Conservation (phyloP, 2,329 filamentous ascomycete genomes). For the Immersiporthe knoxdaviesiana region DNA sequence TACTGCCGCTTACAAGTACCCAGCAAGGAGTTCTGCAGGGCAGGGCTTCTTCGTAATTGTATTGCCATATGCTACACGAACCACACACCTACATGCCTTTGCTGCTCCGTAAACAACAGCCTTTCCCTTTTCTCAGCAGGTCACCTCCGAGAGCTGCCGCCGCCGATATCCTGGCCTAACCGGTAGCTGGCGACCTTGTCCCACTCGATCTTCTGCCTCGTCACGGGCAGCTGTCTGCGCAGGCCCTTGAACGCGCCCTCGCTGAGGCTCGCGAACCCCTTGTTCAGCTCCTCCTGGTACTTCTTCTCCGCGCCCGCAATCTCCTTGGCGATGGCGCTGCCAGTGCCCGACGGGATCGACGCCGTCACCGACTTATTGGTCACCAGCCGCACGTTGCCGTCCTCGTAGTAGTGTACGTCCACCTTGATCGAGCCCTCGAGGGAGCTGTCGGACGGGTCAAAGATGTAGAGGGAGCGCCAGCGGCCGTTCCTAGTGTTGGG, state of each 20-base stretch:
- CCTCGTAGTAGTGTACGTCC: slow-evolving; percentile 99
- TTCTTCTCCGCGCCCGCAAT: slow-evolving; percentile 82
- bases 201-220: slow-evolving; percentile 98
- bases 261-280: slow-evolving; percentile 82
- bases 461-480: slow-evolving; percentile 88
- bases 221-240: slow-evolving; percentile 91
- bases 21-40: not conserved
- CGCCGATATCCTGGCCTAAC: slow-evolving; percentile 78
- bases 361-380: slow-evolving; percentile 78
- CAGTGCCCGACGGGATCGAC: slow-evolving; percentile 64
- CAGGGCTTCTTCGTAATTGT: not conserved
- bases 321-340: slow-evolving; percentile 73
- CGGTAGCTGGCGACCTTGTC: slow-evolving; percentile 95
- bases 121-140: not conserved
- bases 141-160: slow-evolving; percentile 62
- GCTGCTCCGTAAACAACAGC: not conserved
- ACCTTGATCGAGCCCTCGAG: slow-evolving; percentile 85
- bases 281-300: slow-evolving; percentile 95
- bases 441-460: slow-evolving; percentile 67
- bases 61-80: not conserved
- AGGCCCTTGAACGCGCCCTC: slow-evolving; percentile 95
- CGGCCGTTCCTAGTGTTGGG: slow-evolving; percentile 76
- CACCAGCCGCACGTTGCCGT: slow-evolving; percentile 91
- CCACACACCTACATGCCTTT: not conserved
- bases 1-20: too few species aligned